These are phyloP conservation scores for Pistacia integerrima DNA, from an alignment of 345 rosid species.

Conservation along the genomic window DNA sequence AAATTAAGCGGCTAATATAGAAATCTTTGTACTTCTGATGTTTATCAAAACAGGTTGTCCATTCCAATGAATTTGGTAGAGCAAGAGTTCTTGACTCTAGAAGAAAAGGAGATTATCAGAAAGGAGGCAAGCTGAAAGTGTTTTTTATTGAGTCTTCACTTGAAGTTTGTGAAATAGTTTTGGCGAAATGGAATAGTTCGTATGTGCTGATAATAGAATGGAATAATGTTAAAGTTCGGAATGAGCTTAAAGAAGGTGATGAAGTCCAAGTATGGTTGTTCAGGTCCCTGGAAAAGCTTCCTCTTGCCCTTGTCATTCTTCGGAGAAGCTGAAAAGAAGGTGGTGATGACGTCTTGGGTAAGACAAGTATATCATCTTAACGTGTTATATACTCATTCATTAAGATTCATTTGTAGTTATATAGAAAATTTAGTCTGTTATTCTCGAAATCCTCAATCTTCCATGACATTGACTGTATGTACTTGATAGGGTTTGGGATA, in stretches of 20 bases:
- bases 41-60: not conserved
- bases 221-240: not conserved
- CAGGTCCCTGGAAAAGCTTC: not conserved
- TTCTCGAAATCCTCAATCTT: no score
- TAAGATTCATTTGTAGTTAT: no score
- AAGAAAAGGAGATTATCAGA: not conserved
- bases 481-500: no score
- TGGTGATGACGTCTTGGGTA: not conserved
- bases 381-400: no score
- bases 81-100: not conserved
- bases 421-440: no score
- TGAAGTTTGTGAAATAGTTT: not conserved
- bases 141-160: slow-evolving; percentile 5
- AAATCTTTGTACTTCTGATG: not conserved
- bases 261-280: slow-evolving; percentile 12
- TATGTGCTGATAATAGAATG: not conserved
- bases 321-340: not conserved
- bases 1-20: not conserved
- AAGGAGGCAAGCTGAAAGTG: not conserved
- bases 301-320: not conserved
- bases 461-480: no score
- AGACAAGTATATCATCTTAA: no score
- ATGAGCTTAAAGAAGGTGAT: not conserved
- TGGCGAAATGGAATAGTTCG: not conserved
- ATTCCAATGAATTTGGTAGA: not conserved